Evolutionary conservation across 2,329 filamentous ascomycete genomes (phyloP).

Genomic region (Emergomyces africanus): DNA sequence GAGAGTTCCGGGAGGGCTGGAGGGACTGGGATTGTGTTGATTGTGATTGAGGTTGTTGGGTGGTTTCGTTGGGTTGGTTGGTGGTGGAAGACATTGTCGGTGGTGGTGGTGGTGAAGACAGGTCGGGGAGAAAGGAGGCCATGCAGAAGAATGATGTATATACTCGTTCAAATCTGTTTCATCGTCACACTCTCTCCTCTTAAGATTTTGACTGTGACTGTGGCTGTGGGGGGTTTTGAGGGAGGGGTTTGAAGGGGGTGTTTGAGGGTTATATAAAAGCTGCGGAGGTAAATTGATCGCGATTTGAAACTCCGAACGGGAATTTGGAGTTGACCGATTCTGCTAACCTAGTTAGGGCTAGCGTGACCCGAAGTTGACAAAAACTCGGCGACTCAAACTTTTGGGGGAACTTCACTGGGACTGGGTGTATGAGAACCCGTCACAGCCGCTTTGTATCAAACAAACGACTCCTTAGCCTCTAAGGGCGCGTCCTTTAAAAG

Average conservation of each 20-base stretch:
- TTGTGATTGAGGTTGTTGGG: constrained; percentile 1
- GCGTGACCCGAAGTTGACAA: too few species aligned
- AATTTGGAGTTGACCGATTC: neutral
- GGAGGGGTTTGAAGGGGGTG: too few species aligned
- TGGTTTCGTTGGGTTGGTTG: neutral
- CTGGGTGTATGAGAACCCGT: too few species aligned
- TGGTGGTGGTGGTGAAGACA: neutral
- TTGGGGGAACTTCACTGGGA: too few species aligned
- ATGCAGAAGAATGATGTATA: constrained; percentile 3
- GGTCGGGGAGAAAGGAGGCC: neutral
- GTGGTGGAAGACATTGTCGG: neutral
- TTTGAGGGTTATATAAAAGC: neutral
- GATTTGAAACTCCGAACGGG: neutral
- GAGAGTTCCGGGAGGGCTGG: constrained; percentile 6
- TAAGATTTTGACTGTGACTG: neutral
- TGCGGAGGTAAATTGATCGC: neutral
- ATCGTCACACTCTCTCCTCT: neutral
- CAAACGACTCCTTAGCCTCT: too few species aligned
- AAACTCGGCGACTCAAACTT: too few species aligned
- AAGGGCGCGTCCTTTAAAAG: too few species aligned
- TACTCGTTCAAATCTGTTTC: neutral
- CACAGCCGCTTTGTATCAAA: too few species aligned
- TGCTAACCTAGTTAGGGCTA: neutral
- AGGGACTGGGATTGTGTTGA: constrained; percentile 1
- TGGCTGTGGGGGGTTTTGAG: too few species aligned